Evolutionary conservation across 768 basidiomycete genomes (phyloP).

Genomic region (Hydnomerulius pinastri): DNA sequence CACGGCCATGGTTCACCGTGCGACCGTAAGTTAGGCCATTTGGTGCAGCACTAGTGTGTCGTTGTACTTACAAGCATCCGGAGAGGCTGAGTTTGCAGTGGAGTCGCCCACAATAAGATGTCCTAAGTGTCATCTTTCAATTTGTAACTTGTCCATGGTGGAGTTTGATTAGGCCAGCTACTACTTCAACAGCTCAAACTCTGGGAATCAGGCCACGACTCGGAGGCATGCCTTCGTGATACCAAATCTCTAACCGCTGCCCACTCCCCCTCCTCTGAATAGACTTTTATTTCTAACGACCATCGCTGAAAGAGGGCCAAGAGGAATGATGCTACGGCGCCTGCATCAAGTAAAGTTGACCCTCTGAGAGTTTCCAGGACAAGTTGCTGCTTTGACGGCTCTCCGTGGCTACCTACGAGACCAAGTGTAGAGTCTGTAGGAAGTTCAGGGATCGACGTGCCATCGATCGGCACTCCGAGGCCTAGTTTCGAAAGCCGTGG

Average conservation of each 20-base stretch:
- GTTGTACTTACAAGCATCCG: too few species aligned
- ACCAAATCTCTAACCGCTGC: background rate
- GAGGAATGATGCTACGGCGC: background rate
- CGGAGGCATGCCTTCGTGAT: background rate
- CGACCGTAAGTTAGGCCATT: too few species aligned
- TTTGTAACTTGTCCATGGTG: too few species aligned
- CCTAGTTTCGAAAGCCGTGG: background rate
- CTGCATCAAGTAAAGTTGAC: background rate
- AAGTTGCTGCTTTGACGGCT: background rate
- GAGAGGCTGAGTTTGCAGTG: too few species aligned
- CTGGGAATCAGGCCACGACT: too few species aligned
- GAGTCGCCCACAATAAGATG: too few species aligned
- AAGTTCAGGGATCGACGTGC: background rate
- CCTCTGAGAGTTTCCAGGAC: background rate
- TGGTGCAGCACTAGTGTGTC: too few species aligned
- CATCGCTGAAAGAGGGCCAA: background rate
- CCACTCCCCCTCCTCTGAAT: background rate
- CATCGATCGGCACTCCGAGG: background rate
- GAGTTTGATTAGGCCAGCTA: too few species aligned
- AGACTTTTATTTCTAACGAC: background rate
- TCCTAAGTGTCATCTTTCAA: too few species aligned
- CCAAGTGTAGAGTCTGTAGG: background rate
- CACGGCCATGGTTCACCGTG: too few species aligned
- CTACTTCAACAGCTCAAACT: too few species aligned
- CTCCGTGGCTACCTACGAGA: background rate